Conservation (phyloP, 345 rosid species). For the Barbarea vulgaris region DNA sequence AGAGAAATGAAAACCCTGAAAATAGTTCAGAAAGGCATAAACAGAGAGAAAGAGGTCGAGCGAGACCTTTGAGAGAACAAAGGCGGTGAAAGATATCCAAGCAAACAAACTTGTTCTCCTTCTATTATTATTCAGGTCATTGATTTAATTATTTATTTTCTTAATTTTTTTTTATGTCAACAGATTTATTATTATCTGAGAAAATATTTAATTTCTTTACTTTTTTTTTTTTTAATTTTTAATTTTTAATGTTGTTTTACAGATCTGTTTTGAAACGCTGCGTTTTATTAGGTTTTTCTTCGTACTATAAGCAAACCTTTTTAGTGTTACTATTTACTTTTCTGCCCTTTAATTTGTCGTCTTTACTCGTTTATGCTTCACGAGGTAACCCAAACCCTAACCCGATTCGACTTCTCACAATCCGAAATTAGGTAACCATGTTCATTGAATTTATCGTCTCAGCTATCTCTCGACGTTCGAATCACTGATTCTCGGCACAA, state of each 20-base stretch:
- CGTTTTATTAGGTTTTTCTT: background rate
- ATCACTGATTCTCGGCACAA: slow-evolving; percentile 29
- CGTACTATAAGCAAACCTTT: background rate
- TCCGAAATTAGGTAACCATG: slow-evolving; percentile 6
- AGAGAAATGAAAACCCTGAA: slow-evolving; percentile 24
- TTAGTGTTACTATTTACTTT: slow-evolving; percentile 17
- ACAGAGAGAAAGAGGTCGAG: slow-evolving; percentile 29
- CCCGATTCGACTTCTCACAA: background rate
- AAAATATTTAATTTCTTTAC: background rate
- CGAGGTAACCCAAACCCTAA: slow-evolving; percentile 50
- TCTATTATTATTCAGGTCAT: slow-evolving; percentile 31
- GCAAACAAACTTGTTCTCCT: slow-evolving; percentile 5
- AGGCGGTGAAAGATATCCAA: slow-evolving; percentile 28
- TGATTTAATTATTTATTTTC: background rate
- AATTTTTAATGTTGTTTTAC: background rate
- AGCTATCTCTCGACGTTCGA: background rate
- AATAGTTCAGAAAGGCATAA: background rate
- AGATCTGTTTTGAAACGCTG: slow-evolving; percentile 23
- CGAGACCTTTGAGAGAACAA: slow-evolving; percentile 33
- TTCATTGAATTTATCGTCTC: slow-evolving; percentile 16
- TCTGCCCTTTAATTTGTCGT: slow-evolving; percentile 24
- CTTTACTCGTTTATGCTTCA: slow-evolving; percentile 22
- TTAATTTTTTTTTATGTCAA: background rate
- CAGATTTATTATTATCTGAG: background rate
- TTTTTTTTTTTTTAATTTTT: no score